Evolutionary conservation across 2,329 filamentous ascomycete genomes (phyloP), one percentile per base, ranked within the genome.

Genomic region (Colletotrichum sp.): DNA sequence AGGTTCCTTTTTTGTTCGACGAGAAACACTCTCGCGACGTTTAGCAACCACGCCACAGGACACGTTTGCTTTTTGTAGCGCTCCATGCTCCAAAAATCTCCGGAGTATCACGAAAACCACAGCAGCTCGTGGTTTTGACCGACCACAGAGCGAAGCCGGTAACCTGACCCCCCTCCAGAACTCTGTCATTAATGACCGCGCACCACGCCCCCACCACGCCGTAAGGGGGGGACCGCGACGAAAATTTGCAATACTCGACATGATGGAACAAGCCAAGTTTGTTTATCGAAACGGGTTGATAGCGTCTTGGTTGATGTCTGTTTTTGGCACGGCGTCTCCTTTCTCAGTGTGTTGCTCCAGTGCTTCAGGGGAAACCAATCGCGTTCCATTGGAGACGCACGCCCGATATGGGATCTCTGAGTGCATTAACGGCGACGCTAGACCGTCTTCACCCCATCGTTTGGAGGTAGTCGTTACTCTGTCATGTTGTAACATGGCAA

Each of bases 181-280:
- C 18, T 59, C 66, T 72, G 66, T 72, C 66, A 72, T 38, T 69
- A 69, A 72, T 70, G 70, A 72, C 70, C n/a, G 27, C 34, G 33
- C 27, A 69, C 15, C 31, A 38, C 55, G 57, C 63, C 65, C 16
- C 70, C 70, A 69, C 70, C 65, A 51, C 29, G n/a, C n/a, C 43
- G 43, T 38, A 31, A 72, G 36, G 47, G 55, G 43, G 33, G 18
- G 31, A 9, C 31, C 8, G n/a, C 65, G 24, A 63, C 36, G 55
- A 71, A 38, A 58, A 67, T 68, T 61, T 59, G 36, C 27, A 68
- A 54, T n/a, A 51, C 15, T 63, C 38, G 43, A 63, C 57, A 29
- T 51, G 36, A 59, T 61, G 54, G 36, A 63, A 21, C 57, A 62
- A 24, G 27, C 58, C 66, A 54, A 29, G 57, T 63, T 8, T n/a